phyloP scores from a whole-genome alignment of 371 early-diverging fungal genomes.

The Conidiobolus coronatus region DNA sequence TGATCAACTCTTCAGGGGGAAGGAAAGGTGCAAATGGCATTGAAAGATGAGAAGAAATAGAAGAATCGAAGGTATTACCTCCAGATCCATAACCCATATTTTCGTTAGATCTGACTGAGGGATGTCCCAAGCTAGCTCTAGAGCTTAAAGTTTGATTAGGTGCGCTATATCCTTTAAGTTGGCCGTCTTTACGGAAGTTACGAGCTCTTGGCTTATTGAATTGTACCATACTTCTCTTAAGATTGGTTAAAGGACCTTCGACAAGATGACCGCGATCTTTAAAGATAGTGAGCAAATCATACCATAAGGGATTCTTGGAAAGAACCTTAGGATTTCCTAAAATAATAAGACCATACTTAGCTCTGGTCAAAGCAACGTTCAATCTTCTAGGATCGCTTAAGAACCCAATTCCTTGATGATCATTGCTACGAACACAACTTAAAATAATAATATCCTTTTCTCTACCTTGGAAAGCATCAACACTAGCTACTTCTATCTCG shows the following conservation, averaged over 20 bases:
- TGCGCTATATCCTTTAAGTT: no score
- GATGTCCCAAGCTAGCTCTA: no score
- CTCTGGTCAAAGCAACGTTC: conserved; percentile 95
- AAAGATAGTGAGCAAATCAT: conserved; percentile 80
- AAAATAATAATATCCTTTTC: conserved; percentile 99
- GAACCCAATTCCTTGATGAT: conserved; percentile 96
- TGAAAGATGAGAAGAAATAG: no score
- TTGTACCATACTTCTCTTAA: conserved; percentile 67
- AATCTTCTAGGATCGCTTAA: conserved; percentile 90
- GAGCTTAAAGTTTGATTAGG: no score
- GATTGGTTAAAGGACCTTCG: conserved; percentile 79
- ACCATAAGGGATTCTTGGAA: conserved; percentile 85
- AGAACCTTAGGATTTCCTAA: conserved; percentile 94
- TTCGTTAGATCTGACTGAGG: no score
- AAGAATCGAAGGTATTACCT: no score
- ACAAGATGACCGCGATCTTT: conserved; percentile 77
- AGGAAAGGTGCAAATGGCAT: no score
- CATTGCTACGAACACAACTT: conserved; percentile 92
- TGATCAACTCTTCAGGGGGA: no score
- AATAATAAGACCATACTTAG: conserved; percentile 84
- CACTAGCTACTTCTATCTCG: conserved; percentile 92
- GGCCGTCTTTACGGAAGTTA: conserved; percentile 33
- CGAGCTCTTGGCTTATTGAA: conserved; percentile 62
- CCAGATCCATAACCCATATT: no score
- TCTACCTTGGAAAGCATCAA: conserved; percentile 99